Base-by-base conservation (phyloP, 2,329 filamentous ascomycete genomes). In the Phoma sp. region DNA sequence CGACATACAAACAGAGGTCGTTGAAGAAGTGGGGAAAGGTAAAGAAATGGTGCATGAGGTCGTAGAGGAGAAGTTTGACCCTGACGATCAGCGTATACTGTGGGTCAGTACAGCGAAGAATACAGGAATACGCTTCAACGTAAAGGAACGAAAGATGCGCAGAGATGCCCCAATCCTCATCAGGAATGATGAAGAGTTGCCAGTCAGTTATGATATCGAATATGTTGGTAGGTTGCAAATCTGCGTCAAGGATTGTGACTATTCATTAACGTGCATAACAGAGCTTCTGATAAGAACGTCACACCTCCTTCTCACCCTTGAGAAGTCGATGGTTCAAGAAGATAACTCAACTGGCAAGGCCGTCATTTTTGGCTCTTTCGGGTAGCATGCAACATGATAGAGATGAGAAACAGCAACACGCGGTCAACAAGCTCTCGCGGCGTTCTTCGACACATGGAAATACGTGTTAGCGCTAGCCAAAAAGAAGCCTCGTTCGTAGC, bases 81-180 rank as follows among this genome's bases (percentile, higher is more conserved):
- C 57, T 4, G 38, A 64, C 15, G 64, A 68, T 18, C 45, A 62
- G 11, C 45, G 58, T 7, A 81, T 92, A 26, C 72, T 93, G 0
- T 95, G 91, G 91, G 82, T 88, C 4, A 89, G 87, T 64, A 74
- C 79, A 3, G 72, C 77, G 1, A 83, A 83, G 62, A 83, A 85
- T 52, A 85, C 91, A 17, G 91, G 91, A 0, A 74, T 95, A 50
- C 84, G 83, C 37, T 85, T 95, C 61, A 81, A 82, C 9, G 87
- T 93, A 15, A 76, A 74, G 18, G 81, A 86, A 67, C 80, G 79
- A 48, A 78, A 77, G 34, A 71, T 76, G 66, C 74, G 72, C 66
- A 65, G 73, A 45, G 65, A 79, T 29, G 75, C 77, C 53, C 84
- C 86, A 1, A 71, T 89, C 12, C 76, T 90, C 11, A 74, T 85